Evolutionary conservation across 352 stramenopile species (phyloP).

Genomic region (Phytophthora tubulina): DNA sequence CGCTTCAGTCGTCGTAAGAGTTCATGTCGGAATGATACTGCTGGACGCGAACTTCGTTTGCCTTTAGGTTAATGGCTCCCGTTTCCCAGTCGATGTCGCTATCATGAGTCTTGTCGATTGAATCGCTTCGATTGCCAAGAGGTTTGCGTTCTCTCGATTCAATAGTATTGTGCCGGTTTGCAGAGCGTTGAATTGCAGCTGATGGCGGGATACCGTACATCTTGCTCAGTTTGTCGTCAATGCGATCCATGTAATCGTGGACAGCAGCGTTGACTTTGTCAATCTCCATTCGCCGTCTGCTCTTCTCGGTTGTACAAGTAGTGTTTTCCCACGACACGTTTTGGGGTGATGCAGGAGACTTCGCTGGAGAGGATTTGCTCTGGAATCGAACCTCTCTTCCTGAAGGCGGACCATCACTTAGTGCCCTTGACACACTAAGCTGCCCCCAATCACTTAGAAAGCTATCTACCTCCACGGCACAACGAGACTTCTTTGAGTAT

Average conservation of each 20-base stretch:
- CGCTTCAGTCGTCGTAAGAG: conserved; percentile 10
- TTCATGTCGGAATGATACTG: conserved; percentile 21
- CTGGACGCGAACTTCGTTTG: conserved; percentile 24
- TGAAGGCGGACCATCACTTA: conserved; percentile 17
- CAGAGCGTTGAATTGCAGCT: conserved; percentile 32
- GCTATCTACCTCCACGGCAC: conserved; percentile 16
- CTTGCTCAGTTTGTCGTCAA: conserved; percentile 81
- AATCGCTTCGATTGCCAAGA: not conserved
- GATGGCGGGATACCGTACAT: conserved; percentile 83
- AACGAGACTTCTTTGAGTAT: conserved; percentile 6
- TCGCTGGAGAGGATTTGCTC: not conserved
- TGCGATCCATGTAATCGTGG: conserved; percentile 86
- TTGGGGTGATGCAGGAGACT: conserved; percentile 9
- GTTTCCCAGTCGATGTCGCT: conserved; percentile 9
- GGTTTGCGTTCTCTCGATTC: not conserved
- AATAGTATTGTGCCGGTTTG: not conserved
- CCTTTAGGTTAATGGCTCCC: conserved; percentile 14
- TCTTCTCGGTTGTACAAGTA: conserved; percentile 27
- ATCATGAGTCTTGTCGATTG: not conserved
- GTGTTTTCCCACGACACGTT: not conserved
- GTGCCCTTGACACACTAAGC: conserved; percentile 45
- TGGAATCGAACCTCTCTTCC: conserved; percentile 12
- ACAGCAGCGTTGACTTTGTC: conserved; percentile 79
- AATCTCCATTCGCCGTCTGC: conserved; percentile 53
- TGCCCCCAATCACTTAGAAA: conserved; percentile 54